Conservation (phyloP, 2,329 filamentous ascomycete genomes). For the Aspergillus terreus region DNA sequence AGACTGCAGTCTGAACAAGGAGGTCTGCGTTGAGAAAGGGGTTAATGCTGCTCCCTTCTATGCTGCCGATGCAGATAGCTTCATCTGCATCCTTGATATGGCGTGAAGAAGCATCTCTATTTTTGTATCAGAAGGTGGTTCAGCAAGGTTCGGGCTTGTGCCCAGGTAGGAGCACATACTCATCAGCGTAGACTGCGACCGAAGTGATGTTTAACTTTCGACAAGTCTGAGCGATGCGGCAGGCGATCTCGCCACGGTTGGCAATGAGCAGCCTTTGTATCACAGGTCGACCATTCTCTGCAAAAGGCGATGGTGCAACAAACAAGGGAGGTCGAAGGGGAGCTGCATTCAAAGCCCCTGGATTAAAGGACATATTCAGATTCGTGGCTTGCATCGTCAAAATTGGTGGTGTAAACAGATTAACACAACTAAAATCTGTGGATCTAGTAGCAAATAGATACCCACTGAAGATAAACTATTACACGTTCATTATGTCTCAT, state of each 20-base stretch:
- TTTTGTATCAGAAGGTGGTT: constrained; percentile 13
- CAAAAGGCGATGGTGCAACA: constrained; percentile 15
- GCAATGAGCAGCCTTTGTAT: constrained; percentile 6
- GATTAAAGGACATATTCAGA: too few relatives aligned
- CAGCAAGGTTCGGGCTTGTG: constrained; percentile 3
- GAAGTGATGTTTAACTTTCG: constrained; percentile 19
- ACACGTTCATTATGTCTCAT: too few relatives aligned
- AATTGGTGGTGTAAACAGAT: too few relatives aligned
- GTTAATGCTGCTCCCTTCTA: constrained; percentile 10
- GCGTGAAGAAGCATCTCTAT: constrained; percentile 24
- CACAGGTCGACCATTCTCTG: constrained; percentile 11
- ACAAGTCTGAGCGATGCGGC: constrained; percentile 24
- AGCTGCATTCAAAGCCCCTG: constrained; percentile 5
- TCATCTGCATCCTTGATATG: constrained; percentile 33
- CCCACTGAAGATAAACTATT: too few relatives aligned
- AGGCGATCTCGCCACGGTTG: constrained; percentile 26
- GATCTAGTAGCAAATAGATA: too few relatives aligned
- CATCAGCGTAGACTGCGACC: constrained; percentile 12
- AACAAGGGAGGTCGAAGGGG: constrained; percentile 13
- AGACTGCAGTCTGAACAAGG: constrained; percentile 23
- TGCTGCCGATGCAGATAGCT: constrained; percentile 24
- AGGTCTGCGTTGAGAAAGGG: constrained; percentile 28
- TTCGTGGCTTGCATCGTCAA: too few relatives aligned
- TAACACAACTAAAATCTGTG: too few relatives aligned
- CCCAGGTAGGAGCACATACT: neutral